Base-by-base conservation (phyloP, 805 yeast species). In the Kodamaea hsintzibuensis region DNA sequence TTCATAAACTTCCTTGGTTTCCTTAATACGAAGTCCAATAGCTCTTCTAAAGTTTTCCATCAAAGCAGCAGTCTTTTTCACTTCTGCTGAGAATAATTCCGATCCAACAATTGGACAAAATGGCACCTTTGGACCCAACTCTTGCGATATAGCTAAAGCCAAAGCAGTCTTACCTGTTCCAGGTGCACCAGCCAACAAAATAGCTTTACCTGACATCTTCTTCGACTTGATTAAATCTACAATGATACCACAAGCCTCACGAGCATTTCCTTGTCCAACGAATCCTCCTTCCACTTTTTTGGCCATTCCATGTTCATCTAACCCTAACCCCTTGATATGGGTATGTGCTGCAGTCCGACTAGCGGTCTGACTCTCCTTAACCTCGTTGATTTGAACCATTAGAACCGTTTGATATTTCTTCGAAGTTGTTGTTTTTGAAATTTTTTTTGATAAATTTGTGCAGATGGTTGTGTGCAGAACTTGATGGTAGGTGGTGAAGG, bases 81-180 rank as follows among this genome's bases (percentile, higher is more conserved):
- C 93, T 68, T 95, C 99, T n/a, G 96, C 96, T 10, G 96, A 88
- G 65, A 86, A 95, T 56, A 95, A 78, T 73, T 95, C 99, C 55
- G 91, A 84, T 39, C 98, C 99, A 19, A 96, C 98, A 63, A 95
- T 86, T 3, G 98, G 98, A 65, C 97, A 92, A 69, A 95, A 95
- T 47, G 99, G 99, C 52, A 95, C 98, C 67, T 93, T 91, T 40
- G 96, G 95, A 3, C 99, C 99, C 62, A 95, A 79, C 69, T 91
- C 97, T 69, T 95, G 98, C 2, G 98, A 90, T 53, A 95, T 85
- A 1, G 98, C 99, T 63, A 95, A 79, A 0, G 98, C 98, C 64
- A 95, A 80, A 0, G 99, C 99, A 2, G 99, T 95, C 70, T 95
- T 95, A 67, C 99, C 99, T 5, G 98, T 93, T 0, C 98, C 97